A percentile compares a stretch with the other conserved stretches of the same genome.
These are phyloP conservation scores for Diplogelasinospora grovesii DNA, from an alignment of 495 filamentous ascomycete genomes.

Conservation along the genomic window DNA sequence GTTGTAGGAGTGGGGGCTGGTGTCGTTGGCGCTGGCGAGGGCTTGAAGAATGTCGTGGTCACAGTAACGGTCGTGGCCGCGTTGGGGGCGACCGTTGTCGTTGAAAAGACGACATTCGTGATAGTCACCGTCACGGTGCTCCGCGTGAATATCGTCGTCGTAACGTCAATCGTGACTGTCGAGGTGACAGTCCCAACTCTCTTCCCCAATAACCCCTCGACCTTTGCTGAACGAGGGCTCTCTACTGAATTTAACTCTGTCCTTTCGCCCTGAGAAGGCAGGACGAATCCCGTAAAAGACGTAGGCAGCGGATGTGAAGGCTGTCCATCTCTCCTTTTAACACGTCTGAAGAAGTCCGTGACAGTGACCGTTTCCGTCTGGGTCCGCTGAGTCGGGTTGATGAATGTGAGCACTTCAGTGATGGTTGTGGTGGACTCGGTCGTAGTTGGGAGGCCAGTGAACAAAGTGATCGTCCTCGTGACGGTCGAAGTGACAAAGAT, in stretches of 20 bases:
- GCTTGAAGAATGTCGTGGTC: slow-evolving; percentile 16
- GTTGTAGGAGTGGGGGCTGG: slow-evolving; percentile 1
- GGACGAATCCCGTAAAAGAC: neutral
- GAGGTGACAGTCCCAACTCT: slow-evolving; percentile 12
- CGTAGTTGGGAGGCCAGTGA: slow-evolving; percentile 5
- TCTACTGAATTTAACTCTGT: too few relatives aligned
- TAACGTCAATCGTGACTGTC: slow-evolving; percentile 8
- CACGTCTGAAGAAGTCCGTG: slow-evolving; percentile 8
- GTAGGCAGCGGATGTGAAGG: too few relatives aligned
- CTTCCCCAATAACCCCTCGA: too few relatives aligned
- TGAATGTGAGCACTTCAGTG: slow-evolving; percentile 10
- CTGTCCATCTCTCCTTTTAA: neutral
- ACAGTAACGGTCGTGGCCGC: slow-evolving; percentile 17
- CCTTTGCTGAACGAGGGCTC: too few relatives aligned
- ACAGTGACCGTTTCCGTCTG: slow-evolving; percentile 13
- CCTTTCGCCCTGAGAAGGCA: neutral
- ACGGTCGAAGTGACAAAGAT: slow-evolving; percentile 10
- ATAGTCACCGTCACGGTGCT: slow-evolving; percentile 8
- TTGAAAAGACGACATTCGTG: slow-evolving; percentile 19
- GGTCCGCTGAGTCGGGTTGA: slow-evolving; percentile 11
- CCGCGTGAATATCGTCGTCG: slow-evolving; percentile 8
- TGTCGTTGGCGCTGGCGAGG: slow-evolving; percentile 6
- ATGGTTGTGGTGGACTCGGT: slow-evolving; percentile 8
- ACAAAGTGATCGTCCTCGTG: slow-evolving; percentile 10
- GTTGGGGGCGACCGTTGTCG: slow-evolving; percentile 15